Evolutionary conservation across 805 yeast genomes (phyloP), one percentile per base, ranked within the genome.

Genomic region (Barnettozyma populi): DNA sequence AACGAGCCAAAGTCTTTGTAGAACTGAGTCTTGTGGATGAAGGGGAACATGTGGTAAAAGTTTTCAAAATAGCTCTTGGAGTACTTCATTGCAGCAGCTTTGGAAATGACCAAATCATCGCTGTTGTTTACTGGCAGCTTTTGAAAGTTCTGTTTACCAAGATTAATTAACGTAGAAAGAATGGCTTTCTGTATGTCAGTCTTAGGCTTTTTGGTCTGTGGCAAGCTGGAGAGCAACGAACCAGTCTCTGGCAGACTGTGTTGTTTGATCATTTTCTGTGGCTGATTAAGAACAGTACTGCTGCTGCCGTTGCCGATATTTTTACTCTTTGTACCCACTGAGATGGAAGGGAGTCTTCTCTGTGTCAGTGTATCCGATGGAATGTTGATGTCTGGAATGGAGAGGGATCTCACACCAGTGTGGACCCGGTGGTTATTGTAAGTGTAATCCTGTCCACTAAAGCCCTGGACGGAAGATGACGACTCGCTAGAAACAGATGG

Each of bases 121-220:
- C 32, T 2, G 45, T 9, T 7, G 46, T 14, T 1, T 48, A 27
- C 9, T 52, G 49, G 7, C 23, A 20, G 18, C 10, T 25, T 39
- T 5, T 36, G 46, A 3, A 50, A 37, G 19, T 48, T 50, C 8
- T 56, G 51, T 25, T 49, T 56, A 1, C 62, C 60, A 27, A 56
- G 34, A 18, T 51, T 51, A 20, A 57, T 55, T 38, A 57, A 43
- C 7, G 60, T 56, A 5, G 60, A 54, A 14, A 57, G 32, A 1
- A 57, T 44, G 2, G 56, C 60, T 36, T 54, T 53, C 25, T 57
- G 62, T 35, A 56, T 56, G 10, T 52, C 52, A 24, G 34, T 35
- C 16, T 46, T 36, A 5, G 50, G 44, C 19, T 34, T 46, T 9
- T 35, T 29, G 20, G 25, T 5, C 24, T 27, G 21, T 40, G 29